A percentile compares a stretch with the other conserved stretches of the same genome.
Evolutionary conservation across 768 basidiomycete genomes (phyloP).

Genomic region (Cystofilobasidium ferigula): DNA sequence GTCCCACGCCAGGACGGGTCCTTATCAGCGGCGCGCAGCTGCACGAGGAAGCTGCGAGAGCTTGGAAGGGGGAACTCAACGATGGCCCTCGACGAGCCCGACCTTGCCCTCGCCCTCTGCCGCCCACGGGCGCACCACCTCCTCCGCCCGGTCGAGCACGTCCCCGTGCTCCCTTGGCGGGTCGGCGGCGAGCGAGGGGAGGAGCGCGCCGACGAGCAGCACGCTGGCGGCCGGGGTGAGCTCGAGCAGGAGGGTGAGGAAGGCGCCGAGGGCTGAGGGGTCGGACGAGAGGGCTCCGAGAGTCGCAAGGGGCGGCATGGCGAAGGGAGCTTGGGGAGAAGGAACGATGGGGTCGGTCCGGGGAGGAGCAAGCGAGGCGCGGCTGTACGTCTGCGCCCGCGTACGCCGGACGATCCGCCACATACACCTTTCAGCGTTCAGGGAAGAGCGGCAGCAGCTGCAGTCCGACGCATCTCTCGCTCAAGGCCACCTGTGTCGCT

Average conservation of each 20-base stretch:
- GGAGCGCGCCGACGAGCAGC: constrained; percentile 45
- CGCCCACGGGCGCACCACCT: constrained; percentile 28
- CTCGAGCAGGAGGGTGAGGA: constrained; percentile 51
- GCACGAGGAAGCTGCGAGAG: neutral
- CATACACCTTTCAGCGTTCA: too few species aligned
- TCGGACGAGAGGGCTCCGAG: constrained; percentile 32
- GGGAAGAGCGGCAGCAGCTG: too few species aligned
- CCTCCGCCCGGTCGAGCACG: constrained; percentile 46
- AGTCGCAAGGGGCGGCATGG: constrained; percentile 12
- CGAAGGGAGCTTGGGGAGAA: neutral
- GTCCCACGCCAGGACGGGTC: too few species aligned
- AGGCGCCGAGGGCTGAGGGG: constrained; percentile 24
- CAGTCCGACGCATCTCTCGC: too few species aligned
- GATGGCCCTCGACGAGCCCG: constrained; percentile 69
- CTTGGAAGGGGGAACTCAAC: neutral
- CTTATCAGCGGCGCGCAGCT: neutral
- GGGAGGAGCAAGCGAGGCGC: too few species aligned
- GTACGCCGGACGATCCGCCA: too few species aligned
- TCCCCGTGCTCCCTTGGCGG: constrained; percentile 42
- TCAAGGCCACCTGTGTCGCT: too few species aligned
- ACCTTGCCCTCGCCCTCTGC: constrained; percentile 40
- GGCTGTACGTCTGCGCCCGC: too few species aligned
- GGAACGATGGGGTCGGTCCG: too few species aligned
- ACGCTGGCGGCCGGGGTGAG: constrained; percentile 50
- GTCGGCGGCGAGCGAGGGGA: constrained; percentile 32